A percentile compares a stretch with the other conserved stretches of the same genome.
Evolutionary conservation across 2,329 filamentous ascomycete genomes (phyloP).

Genomic region (Scedosporium dehoogii): DNA sequence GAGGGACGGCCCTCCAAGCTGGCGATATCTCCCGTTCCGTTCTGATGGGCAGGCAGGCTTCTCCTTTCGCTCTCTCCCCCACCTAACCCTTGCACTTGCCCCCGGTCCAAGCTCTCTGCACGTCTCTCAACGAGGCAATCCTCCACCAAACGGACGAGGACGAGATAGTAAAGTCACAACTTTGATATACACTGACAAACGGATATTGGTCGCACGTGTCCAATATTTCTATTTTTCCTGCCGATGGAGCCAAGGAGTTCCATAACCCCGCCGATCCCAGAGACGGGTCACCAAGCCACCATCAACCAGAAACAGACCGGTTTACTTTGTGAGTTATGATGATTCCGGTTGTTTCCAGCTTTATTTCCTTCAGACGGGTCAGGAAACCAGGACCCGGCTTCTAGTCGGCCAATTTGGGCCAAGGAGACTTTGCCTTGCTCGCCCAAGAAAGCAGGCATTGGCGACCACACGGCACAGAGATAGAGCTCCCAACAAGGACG

Average conservation of each 20-base stretch:
- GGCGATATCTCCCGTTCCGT: background rate
- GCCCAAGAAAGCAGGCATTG: background rate
- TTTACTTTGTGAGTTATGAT: background rate
- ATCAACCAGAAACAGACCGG: background rate
- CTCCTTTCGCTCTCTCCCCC: background rate
- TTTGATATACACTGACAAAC: background rate
- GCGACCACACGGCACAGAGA: background rate
- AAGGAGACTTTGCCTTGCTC: background rate
- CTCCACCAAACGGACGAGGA: background rate
- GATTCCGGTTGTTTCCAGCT: background rate
- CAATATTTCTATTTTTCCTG: background rate
- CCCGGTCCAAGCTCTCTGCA: background rate
- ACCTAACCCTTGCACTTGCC: background rate
- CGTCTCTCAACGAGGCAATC: background rate
- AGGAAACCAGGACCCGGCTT: background rate
- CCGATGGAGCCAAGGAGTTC: background rate
- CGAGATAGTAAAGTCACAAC: background rate
- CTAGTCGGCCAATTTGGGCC: background rate
- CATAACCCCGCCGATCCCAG: background rate
- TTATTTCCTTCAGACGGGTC: background rate
- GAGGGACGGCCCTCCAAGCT: background rate
- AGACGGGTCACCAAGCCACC: background rate
- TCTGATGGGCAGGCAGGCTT: background rate
- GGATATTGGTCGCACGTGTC: background rate
- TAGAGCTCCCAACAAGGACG: background rate